These are phyloP conservation scores for Eleusine coracana DNA, from an alignment of 176 grass and related monocot species.

Conservation along the genomic window DNA sequence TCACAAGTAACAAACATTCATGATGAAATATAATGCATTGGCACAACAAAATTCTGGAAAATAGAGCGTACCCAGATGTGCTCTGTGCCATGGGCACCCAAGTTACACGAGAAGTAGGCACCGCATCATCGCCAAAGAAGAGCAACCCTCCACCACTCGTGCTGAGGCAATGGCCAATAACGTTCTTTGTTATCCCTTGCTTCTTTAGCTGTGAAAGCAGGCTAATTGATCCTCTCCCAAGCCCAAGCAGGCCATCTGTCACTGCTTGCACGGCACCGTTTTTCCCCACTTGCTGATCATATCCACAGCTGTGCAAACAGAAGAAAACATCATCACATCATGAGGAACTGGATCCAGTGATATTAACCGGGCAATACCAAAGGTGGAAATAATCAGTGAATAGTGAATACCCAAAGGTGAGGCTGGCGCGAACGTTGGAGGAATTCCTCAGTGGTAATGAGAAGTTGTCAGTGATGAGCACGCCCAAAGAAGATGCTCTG, in stretches of 20 bases:
- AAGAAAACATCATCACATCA: slow-evolving; percentile 34
- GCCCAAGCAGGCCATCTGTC: slow-evolving; percentile 79
- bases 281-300: slow-evolving; percentile 69
- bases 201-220: slow-evolving; percentile 80
- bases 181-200: slow-evolving; percentile 82
- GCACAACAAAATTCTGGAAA: background rate
- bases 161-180: slow-evolving; percentile 84
- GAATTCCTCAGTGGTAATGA: slow-evolving; percentile 57
- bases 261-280: slow-evolving; percentile 33
- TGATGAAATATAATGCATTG: background rate
- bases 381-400: slow-evolving; percentile 37
- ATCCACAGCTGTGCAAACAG: slow-evolving; percentile 65
- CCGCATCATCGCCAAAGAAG: slow-evolving; percentile 84
- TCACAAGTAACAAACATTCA: background rate
- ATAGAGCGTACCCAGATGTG: slow-evolving; percentile 51
- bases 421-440: slow-evolving; percentile 52
- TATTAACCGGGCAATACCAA: slow-evolving; percentile 44
- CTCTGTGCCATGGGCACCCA: slow-evolving; percentile 68
- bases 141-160: slow-evolving; percentile 70
- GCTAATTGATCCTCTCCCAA: slow-evolving; percentile 72
- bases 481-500: slow-evolving; percentile 65
- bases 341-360: background rate
- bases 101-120: slow-evolving; percentile 56
- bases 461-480: slow-evolving; percentile 70
- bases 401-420: slow-evolving; percentile 78